Conservation (phyloP, 495 filamentous ascomycete genomes). For the Penicillium maclennaniae region DNA sequence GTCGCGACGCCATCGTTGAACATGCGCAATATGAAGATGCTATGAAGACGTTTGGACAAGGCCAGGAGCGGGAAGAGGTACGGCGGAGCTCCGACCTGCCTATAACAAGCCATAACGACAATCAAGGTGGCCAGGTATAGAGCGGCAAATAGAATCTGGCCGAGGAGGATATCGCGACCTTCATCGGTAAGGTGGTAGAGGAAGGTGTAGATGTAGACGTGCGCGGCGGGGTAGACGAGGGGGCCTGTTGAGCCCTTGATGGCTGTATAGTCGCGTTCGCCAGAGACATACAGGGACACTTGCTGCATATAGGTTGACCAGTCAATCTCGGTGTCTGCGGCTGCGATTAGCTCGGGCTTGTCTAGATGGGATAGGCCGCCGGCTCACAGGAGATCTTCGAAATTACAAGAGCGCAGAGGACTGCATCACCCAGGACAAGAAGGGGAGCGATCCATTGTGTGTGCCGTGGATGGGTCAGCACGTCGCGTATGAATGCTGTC, state of each 20-base stretch:
- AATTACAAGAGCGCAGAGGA: conserved; percentile 72
- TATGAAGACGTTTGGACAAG: conserved; percentile 88
- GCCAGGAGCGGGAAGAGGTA: conserved; percentile 86
- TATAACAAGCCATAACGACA: conserved; percentile 79
- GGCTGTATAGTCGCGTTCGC: conserved; percentile 81
- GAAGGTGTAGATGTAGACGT: conserved; percentile 84
- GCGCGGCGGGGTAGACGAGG: conserved; percentile 87
- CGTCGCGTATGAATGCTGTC: conserved; percentile 19
- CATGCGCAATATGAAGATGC: conserved; percentile 83
- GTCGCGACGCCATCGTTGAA: conserved; percentile 94
- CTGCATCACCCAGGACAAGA: conserved; percentile 68
- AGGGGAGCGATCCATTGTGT: conserved; percentile 62
- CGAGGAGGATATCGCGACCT: conserved; percentile 71
- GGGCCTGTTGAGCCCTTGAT: conserved; percentile 90
- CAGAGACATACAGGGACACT: conserved; percentile 68
- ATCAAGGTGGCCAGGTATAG: conserved; percentile 73
- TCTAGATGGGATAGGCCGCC: conserved; percentile 5
- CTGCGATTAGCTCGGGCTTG: conserved; percentile 16
- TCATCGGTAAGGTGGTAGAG: conserved; percentile 74
- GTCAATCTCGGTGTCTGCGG: conserved; percentile 92
- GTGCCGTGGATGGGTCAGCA: conserved; percentile 50
- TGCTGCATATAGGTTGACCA: conserved; percentile 98
- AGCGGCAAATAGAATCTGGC: conserved; percentile 73
- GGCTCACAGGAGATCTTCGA: conserved; percentile 80
- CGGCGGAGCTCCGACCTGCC: conserved; percentile 71